These are phyloP conservation scores for Coffea canephora DNA, from an alignment of 257 asterid species.

Conservation along the genomic window DNA sequence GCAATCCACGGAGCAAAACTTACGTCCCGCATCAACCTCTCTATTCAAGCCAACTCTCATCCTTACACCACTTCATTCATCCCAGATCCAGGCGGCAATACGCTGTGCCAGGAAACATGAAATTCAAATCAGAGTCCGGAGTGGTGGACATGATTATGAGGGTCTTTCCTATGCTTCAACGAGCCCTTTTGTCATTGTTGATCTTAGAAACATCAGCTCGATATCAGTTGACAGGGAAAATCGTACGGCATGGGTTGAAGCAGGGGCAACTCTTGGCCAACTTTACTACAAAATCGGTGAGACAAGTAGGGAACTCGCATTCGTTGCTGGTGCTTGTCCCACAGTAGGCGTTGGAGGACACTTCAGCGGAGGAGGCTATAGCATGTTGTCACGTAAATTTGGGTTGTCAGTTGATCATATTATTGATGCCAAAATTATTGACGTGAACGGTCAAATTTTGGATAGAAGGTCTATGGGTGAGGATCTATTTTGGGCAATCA, in stretches of 20 bases:
- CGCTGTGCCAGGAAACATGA: conserved; percentile 30
- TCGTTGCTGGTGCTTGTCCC: conserved; percentile 42
- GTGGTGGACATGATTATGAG: conserved; percentile 52
- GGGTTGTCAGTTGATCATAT: conserved; percentile 36
- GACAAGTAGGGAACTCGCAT: conserved; percentile 25
- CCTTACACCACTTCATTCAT: conserved; percentile 30
- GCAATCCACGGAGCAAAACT: background rate
- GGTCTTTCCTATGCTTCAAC: conserved; percentile 38
- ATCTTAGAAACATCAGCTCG: conserved; percentile 33
- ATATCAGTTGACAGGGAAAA: conserved; percentile 22
- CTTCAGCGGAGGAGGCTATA: conserved; percentile 49
- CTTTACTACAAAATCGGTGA: conserved; percentile 29
- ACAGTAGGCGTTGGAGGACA: conserved; percentile 54
- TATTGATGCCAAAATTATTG: conserved; percentile 36
- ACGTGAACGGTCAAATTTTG: conserved; percentile 29
- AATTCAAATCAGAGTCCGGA: conserved; percentile 32
- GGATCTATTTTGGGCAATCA: conserved; percentile 51
- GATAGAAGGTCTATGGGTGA: conserved; percentile 48
- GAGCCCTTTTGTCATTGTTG: conserved; percentile 34
- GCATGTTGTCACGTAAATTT: conserved; percentile 33
- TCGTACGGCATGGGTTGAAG: conserved; percentile 43
- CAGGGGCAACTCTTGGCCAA: conserved; percentile 42
- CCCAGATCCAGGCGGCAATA: conserved; percentile 33
- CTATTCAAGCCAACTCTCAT: conserved; percentile 24
- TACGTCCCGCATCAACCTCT: background rate